phyloP scores from a whole-genome alignment of 2,329 filamentous ascomycete species.

The Microcyclospora pomicola region DNA sequence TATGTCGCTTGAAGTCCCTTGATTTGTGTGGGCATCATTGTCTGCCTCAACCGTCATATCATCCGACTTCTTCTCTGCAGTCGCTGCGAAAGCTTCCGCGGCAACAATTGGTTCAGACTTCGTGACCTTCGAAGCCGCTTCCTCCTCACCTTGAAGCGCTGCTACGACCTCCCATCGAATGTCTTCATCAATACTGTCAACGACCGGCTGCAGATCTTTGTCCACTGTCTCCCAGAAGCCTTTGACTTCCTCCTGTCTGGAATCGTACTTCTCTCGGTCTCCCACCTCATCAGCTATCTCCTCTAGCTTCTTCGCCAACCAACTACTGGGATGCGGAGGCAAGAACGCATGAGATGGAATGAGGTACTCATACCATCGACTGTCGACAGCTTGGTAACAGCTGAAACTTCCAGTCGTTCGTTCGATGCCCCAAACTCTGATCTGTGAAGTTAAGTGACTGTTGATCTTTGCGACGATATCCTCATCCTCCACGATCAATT shows the following conservation, averaged over 20 bases:
- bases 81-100: slow-evolving; percentile 1
- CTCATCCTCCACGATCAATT: slow-evolving; percentile 85
- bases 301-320: slow-evolving; percentile 68
- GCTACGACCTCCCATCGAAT: slow-evolving; percentile 49
- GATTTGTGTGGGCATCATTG: slow-evolving; percentile 14
- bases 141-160: slow-evolving; percentile 38
- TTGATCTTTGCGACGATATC: slow-evolving; percentile 89
- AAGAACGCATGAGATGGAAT: slow-evolving; percentile 87
- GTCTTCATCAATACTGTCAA: slow-evolving; percentile 47
- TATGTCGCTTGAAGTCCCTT: neutral
- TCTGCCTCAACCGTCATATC: slow-evolving; percentile 9
- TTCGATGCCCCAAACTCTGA: slow-evolving; percentile 88
- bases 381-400: slow-evolving; percentile 89
- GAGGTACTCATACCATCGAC: slow-evolving; percentile 91
- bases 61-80: slow-evolving; percentile 2
- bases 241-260: slow-evolving; percentile 61
- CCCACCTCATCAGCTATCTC: slow-evolving; percentile 61
- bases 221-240: slow-evolving; percentile 75
- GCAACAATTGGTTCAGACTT: slow-evolving; percentile 9
- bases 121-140: slow-evolving; percentile 19
- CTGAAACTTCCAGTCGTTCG: slow-evolving; percentile 83
- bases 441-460: slow-evolving; percentile 67
- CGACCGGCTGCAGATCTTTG: slow-evolving; percentile 58
- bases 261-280: slow-evolving; percentile 53
- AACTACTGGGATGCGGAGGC: slow-evolving; percentile 81